Base-by-base conservation (phyloP, 2,329 filamentous ascomycete species). In the Chrysosphaeria jannelii region DNA sequence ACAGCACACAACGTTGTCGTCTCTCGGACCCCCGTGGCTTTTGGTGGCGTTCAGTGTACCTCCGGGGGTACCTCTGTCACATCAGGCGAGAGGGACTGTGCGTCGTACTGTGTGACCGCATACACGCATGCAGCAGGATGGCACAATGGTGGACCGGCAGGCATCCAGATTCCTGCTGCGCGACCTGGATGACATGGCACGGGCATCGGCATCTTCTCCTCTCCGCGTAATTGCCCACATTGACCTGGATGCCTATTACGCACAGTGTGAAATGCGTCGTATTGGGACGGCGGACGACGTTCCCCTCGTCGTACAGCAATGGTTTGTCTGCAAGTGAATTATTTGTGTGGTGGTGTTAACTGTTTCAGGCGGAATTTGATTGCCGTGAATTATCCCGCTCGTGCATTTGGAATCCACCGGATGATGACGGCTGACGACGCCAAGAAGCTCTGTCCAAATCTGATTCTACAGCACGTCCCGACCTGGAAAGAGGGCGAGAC, bases 201-300 rank as follows among this genome's bases (percentile, higher is more conserved):
- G n/a, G 7, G 76, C 58, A 33, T 64, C 61, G 16, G 53, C 66
- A 0, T 61, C 63, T 6, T 76, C 63, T 23, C 81, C 81, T 2
- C 53, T 97, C 17, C 66, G 85, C 21, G 71, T 88, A 14, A 63
- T 91, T 34, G 75, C 76, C 5, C 79, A 91, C 41, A 64, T 93
- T 31, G 85, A 97, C 37, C 64, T 97, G 28, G 85, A 97, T 57
- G 81, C 81, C 19, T 97, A 97, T 45, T 97, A 97, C 42, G 71
- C 72, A 4, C 85, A 97, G 49, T 91, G 78, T 39, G 85, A 97
- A 46, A 88, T 79, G 57, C 65, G 90, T 7, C 64, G 85, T 6
- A 53, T 93, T 21, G 66, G 65, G 8, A 49, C 72, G 8, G 50
- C 68, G 9, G 65, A 74, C 29, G 60, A 76, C 27, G 58, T 65